These are phyloP conservation scores for Viola pubescens DNA, from an alignment of 441 rosid species.

Conservation along the genomic window DNA sequence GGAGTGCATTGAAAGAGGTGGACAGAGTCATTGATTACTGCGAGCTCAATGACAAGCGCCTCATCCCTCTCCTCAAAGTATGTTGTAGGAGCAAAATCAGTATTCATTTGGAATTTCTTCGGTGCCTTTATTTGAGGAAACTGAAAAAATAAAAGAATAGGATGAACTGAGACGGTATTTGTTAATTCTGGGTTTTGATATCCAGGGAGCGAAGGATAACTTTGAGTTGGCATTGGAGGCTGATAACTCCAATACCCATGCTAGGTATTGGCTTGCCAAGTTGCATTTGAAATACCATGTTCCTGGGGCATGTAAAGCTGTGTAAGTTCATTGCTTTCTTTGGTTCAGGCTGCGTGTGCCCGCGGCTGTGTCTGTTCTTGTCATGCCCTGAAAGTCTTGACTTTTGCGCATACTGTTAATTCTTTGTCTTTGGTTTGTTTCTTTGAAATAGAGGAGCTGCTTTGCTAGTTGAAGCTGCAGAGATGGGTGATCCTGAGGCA, in stretches of 20 bases:
- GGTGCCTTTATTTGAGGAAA: not conserved
- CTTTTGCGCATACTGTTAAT: constrained; percentile 8
- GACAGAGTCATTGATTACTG: constrained; percentile 81
- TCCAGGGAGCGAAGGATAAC: constrained; percentile 80
- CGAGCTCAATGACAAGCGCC: constrained; percentile 79
- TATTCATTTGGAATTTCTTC: too few relatives aligned
- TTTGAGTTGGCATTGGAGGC: constrained; percentile 82
- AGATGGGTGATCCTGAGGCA: constrained; percentile 89
- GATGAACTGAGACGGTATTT: not conserved
- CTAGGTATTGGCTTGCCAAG: constrained; percentile 76
- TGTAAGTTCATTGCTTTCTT: constrained; percentile 39
- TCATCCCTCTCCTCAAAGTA: constrained; percentile 78
- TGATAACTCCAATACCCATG: constrained; percentile 75
- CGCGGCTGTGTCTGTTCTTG: not conserved
- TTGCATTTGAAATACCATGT: constrained; percentile 86
- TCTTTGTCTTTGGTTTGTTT: not conserved
- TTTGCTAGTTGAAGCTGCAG: constrained; percentile 82
- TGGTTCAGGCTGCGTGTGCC: not conserved
- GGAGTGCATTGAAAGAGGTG: constrained; percentile 79
- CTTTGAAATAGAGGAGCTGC: constrained; percentile 62
- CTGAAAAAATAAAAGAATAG: not conserved
- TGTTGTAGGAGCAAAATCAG: too few relatives aligned
- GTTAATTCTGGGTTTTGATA: constrained; percentile 8
- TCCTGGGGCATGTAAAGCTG: constrained; percentile 72
- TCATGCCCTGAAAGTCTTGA: not conserved